phyloP scores from a whole-genome alignment of 495 filamentous ascomycete species.

The Aspergillus saccharolyticus region DNA sequence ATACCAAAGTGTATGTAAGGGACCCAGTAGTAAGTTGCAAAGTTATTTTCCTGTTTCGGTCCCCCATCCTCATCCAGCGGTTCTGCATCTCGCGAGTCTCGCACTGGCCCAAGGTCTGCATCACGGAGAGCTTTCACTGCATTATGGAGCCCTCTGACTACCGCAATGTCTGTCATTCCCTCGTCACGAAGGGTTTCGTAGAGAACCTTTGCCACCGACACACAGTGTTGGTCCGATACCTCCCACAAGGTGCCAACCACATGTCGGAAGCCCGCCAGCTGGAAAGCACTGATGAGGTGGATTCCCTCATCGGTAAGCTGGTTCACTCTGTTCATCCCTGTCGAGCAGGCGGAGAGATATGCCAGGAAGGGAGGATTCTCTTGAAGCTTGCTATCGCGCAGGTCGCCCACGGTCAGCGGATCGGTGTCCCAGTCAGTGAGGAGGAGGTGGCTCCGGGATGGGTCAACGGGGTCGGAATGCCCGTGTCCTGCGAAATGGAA shows the following conservation, averaged over 20 bases:
- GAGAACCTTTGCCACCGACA: too few relatives aligned
- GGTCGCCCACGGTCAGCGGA: conserved; percentile 1
- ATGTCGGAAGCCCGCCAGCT: conserved; percentile 9
- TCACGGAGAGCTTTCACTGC: too few relatives aligned
- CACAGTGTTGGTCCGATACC: too few relatives aligned
- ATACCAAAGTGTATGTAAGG: too few relatives aligned
- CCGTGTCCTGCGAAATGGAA: conserved; percentile 14
- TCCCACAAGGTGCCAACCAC: conserved; percentile 11
- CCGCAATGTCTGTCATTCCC: too few relatives aligned
- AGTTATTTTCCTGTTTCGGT: too few relatives aligned
- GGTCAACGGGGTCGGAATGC: neutral
- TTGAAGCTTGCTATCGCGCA: neutral
- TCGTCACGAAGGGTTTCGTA: too few relatives aligned
- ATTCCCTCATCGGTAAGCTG: conserved; percentile 11
- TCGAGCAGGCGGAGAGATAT: conserved; percentile 15
- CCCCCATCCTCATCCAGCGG: too few relatives aligned
- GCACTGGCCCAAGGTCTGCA: too few relatives aligned
- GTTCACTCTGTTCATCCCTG: conserved; percentile 9
- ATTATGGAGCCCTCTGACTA: too few relatives aligned
- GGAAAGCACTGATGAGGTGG: conserved; percentile 12
- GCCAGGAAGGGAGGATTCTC: conserved; percentile 4
- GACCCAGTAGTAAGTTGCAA: too few relatives aligned
- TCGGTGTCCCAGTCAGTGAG: neutral
- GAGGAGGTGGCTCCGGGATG: neutral
- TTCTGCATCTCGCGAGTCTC: too few relatives aligned